Percentiles rank a stretch among this genome's conserved stretches.
These are phyloP conservation scores for Pouteria campechiana DNA, from an alignment of 179 eudicot species.

Conservation along the genomic window DNA sequence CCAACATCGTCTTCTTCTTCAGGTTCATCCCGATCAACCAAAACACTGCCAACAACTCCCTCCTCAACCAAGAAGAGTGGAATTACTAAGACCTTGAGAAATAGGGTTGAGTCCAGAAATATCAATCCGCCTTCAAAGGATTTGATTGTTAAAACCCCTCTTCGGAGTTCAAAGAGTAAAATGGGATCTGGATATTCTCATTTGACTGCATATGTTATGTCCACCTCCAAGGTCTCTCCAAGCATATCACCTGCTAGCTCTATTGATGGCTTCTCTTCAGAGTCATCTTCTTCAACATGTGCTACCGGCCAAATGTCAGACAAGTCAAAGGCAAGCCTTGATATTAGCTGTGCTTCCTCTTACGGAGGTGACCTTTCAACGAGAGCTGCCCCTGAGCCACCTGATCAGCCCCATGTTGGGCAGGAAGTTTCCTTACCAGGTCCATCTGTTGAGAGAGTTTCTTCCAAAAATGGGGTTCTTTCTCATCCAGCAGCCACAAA, in stretches of 20 bases:
- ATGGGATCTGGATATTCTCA: slow-evolving; percentile 14
- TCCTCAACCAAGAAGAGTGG: slow-evolving; percentile 45
- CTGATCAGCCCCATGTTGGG: slow-evolving; percentile 11
- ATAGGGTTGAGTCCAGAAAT: slow-evolving; percentile 22
- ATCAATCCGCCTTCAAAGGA: slow-evolving; percentile 26
- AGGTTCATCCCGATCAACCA: slow-evolving; percentile 27
- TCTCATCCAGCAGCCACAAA: slow-evolving; percentile 24
- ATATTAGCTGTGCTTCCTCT: slow-evolving; percentile 21
- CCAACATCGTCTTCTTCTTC: slow-evolving; percentile 17
- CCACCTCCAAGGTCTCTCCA: slow-evolving; percentile 31
- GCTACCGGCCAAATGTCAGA: slow-evolving; percentile 26
- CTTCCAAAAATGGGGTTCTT: slow-evolving; percentile 12
- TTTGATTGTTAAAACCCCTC: slow-evolving; percentile 31
- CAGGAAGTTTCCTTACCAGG: slow-evolving; percentile 4
- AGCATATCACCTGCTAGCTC: slow-evolving; percentile 71
- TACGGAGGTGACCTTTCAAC: slow-evolving; percentile 14
- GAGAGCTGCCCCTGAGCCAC: slow-evolving; percentile 14
- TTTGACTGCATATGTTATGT: slow-evolving; percentile 22
- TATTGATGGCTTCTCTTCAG: slow-evolving; percentile 68
- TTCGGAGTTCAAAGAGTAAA: slow-evolving; percentile 37
- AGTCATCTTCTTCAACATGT: slow-evolving; percentile 52
- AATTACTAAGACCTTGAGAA: slow-evolving; percentile 24
- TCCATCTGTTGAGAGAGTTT: slow-evolving; percentile 16
- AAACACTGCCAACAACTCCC: slow-evolving; percentile 20
- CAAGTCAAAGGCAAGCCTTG: slow-evolving; percentile 26